phyloP scores from a whole-genome alignment of 768 basidiomycete genomes.

The Hygrophorus pudorinus region DNA sequence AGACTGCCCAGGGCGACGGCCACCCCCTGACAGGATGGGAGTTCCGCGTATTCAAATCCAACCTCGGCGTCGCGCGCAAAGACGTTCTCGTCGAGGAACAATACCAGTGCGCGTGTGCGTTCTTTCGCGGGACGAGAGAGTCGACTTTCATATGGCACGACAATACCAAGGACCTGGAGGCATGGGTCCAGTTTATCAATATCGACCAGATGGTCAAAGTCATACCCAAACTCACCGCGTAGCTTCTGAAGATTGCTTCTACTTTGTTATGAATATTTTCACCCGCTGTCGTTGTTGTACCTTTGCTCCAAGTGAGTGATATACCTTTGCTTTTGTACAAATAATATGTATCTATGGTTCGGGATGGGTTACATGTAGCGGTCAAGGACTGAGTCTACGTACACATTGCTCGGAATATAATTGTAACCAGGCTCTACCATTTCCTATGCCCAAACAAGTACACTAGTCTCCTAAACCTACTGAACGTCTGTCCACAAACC shows the following conservation, averaged over 20 bases:
- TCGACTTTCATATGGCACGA: slow-evolving; percentile 68
- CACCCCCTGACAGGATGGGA: slow-evolving; percentile 73
- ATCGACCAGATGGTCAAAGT: slow-evolving; percentile 78
- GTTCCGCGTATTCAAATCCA: slow-evolving; percentile 70
- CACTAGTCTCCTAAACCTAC: no score
- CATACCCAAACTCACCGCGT: slow-evolving; percentile 59
- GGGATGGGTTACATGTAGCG: no score
- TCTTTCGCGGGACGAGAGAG: slow-evolving; percentile 58
- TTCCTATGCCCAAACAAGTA: no score
- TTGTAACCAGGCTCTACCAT: no score
- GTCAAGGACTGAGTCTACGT: no score
- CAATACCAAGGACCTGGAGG: slow-evolving; percentile 54
- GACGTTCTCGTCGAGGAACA: slow-evolving; percentile 49
- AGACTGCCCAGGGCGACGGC: slow-evolving; percentile 56
- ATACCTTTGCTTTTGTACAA: no score
- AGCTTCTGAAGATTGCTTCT: not conserved
- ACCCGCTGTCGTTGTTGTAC: not conserved
- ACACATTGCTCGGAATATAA: no score
- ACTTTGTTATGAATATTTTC: not conserved
- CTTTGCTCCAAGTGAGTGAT: no score
- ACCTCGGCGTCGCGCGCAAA: slow-evolving; percentile 55
- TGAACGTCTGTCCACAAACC: no score
- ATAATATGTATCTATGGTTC: no score
- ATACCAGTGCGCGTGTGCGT: slow-evolving; percentile 72
- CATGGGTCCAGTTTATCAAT: slow-evolving; percentile 79